These are phyloP conservation scores for Pinus albicaulis DNA, from an alignment of 75 land plant species.

Conservation along the genomic window DNA sequence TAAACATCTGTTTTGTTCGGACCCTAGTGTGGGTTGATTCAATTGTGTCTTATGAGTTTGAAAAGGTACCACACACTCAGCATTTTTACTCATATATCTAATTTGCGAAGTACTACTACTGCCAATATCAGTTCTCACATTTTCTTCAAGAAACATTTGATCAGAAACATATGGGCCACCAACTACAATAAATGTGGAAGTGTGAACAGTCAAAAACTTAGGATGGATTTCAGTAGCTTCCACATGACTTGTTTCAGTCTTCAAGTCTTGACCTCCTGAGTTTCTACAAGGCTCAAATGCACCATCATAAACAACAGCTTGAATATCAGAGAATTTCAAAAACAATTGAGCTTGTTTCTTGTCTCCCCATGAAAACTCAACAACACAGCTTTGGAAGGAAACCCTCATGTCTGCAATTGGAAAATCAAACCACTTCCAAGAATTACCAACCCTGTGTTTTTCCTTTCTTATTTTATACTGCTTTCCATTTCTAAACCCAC, in stretches of 20 bases:
- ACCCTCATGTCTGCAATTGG: not conserved
- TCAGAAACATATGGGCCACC: slow-evolving; percentile 7
- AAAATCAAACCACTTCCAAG: not conserved
- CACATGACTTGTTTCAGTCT: not conserved
- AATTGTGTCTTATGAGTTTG: not conserved
- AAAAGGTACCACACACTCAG: slow-evolving; percentile 7
- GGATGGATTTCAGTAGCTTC: slow-evolving; percentile 1
- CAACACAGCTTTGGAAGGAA: not conserved
- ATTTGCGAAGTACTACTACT: not conserved
- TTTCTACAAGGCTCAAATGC: not conserved
- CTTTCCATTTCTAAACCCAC: not conserved
- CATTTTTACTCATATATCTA: not conserved
- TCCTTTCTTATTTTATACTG: slow-evolving; percentile 1
- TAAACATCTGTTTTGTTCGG: slow-evolving; percentile 3
- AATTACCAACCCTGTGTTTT: not conserved
- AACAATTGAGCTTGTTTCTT: not conserved
- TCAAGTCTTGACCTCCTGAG: not conserved
- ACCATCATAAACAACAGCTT: not conserved
- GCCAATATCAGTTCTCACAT: not conserved
- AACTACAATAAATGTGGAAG: slow-evolving; percentile 13
- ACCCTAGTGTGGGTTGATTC: slow-evolving; percentile 1
- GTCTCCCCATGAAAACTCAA: slow-evolving; percentile 5
- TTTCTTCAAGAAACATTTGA: slow-evolving; percentile 3
- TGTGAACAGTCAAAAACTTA: slow-evolving; percentile 18
- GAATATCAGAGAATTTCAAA: not conserved